Base-by-base conservation (phyloP, 2,329 filamentous ascomycete genomes). In the Thelonectria discophora region DNA sequence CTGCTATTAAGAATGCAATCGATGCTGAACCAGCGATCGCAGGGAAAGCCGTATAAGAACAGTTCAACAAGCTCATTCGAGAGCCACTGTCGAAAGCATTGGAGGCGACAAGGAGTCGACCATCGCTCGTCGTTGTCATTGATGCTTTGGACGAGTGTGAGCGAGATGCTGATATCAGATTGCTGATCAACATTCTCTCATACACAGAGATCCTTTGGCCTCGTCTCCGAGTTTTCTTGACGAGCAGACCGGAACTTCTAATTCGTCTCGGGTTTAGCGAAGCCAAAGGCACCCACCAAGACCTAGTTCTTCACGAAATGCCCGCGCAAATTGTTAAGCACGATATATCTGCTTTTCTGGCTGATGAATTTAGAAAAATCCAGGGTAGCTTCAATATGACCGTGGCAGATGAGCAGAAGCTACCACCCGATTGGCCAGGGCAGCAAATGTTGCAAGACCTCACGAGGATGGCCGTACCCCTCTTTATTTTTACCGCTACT, bases 401-500 rank as follows among this genome's bases (percentile, higher is more conserved):
- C 17, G n/a, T 8, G 0, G 54, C 53, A 64, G 30, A 32, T 3
- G 0, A 34, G 1, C 21, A 27, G 0, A 49, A 54, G 2, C 39
- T 70, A 2, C 7, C n/a, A 3, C 18, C n/a, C n/a, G n/a, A n/a
- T n/a, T n/a, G n/a, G n/a, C n/a, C n/a, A n/a, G n/a, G n/a, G n/a
- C n/a, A n/a, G 50, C 0, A 3, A 49, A 17, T n/a, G n/a, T n/a
- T n/a, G n/a, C n/a, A 21, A 3, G 6, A n/a, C n/a, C 66, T 78
- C 1, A 55, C 72, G 1, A 15, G 61, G 10, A 75, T 71, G 58
- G 70, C 78, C 1, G 57, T 69, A 2, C 74, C 76, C 0, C 64
- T 79, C 0, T 78, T 78, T 48, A 78, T 78, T 50, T 75, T 73
- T n/a, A 75, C 76, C 1, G 68, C 75, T 10, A 78, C 74, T 1